Base-by-base conservation (phyloP, 2,329 filamentous ascomycete genomes). In the Rosellinia necatrix region DNA sequence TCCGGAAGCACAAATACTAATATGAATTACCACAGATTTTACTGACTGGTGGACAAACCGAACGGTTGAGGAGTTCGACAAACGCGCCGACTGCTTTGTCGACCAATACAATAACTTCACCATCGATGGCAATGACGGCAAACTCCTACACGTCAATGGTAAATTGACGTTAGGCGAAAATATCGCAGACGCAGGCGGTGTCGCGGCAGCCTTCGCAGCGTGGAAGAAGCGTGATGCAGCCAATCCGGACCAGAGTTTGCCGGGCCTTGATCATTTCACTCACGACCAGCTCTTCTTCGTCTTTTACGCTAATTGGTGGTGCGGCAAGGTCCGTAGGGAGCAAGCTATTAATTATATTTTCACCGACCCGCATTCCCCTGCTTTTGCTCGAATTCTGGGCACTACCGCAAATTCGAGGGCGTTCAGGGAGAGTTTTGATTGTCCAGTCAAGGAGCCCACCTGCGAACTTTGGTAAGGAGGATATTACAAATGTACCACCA, bases 391-490 rank as follows among this genome's bases (percentile, higher is more conserved):
- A 15, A 83, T 87, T 13, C 63, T 80, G 61, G 85, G 86, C 3
- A 86, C 86, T 0, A 82, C 87, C 74, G 79, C 81, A 0, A 90
- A 91, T 65, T 88, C 85, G 25, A 77, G 79, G 24, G 85, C 84
- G 15, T 91, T 91, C 67, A 80, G 78, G 55, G 82, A 89, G 69
- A 84, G 82, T 8, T 91, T 90, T 70, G 75, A 82, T 42, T 91
- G 88, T 67, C 78, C 82, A 13, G 75, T 74, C 2, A 87, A 85
- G 74, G 79, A 89, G 68, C 87, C 87, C 0, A 82, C 79, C 27
- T 91, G 87, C 69, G 82, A 90, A 72, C 72, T 91, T 54, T 90
- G 87, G 87, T 91, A 15, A 57, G 13, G 19, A n/a, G n/a, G n/a
- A n/a, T n/a, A n/a, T n/a, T n/a, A n/a, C n/a, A n/a, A n/a, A n/a